phyloP scores from a whole-genome alignment of 495 filamentous ascomycete genomes.

The Immersiella caudata region DNA sequence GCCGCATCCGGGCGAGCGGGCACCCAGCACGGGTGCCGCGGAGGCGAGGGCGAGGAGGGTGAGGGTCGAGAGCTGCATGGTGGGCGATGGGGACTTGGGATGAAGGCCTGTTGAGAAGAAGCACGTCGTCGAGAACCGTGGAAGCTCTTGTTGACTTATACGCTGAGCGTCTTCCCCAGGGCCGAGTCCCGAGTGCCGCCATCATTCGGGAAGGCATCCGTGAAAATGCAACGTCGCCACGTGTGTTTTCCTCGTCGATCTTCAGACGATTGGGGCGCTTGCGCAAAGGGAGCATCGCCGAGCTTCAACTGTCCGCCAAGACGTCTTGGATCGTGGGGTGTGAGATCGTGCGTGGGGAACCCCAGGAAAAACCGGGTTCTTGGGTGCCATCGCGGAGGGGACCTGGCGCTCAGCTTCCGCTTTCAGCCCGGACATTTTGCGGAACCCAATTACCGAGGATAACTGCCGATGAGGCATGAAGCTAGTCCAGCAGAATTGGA shows the following conservation, averaged over 20 bases:
- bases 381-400: background rate
- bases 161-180: background rate
- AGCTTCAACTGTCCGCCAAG: background rate
- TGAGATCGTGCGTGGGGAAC: background rate
- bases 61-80: constrained; percentile 17
- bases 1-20: constrained; percentile 42
- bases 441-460: background rate
- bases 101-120: background rate
- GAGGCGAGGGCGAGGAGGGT: constrained; percentile 14
- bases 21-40: constrained; percentile 14
- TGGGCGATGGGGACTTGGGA: background rate
- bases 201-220: background rate
- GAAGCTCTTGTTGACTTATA: background rate
- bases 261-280: background rate
- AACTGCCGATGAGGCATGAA: background rate
- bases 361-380: background rate
- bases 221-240: constrained; percentile 1
- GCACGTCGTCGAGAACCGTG: background rate
- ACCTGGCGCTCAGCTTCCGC: background rate
- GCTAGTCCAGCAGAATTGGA: background rate
- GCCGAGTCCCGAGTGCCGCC: background rate
- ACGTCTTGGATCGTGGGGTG: background rate
- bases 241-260: background rate
- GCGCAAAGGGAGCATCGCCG: background rate
- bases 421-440: background rate